Base-by-base conservation (phyloP, 805 yeast species). In the Metschnikowia continentalis region DNA sequence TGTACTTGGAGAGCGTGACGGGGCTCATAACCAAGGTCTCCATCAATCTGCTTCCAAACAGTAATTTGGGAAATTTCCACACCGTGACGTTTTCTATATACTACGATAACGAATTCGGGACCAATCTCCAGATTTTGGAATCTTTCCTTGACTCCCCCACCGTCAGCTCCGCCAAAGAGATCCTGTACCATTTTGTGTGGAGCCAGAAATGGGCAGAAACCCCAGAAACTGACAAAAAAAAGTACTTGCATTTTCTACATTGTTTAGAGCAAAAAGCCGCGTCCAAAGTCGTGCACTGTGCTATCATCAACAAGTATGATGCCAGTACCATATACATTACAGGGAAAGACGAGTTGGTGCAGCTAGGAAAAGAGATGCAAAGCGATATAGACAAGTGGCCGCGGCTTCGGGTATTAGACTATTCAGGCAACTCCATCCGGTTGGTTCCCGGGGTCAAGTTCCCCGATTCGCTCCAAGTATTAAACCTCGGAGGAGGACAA, bases 401-500 rank as follows among this genome's bases (percentile, higher is more conserved):
- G 5, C 64, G 67, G 50, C 58, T 74, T 17, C 56, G 59, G 32
- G 52, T 63, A 3, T 57, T 73, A 30, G 78, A 74, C 54, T 72
- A 68, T 51, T 70, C 73, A 7, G 68, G 66, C 39, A 71, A 70
- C 55, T 62, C 68, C 47, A 65, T 73, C 17, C 56, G 72, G 32
- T 61, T 66, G 42, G 60, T 72, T n/a, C 74, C 76, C 5, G 76
- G 74, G 2, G 69, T 73, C 17, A 62, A 58, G 38, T 64, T 74
- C 43, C 75, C 77, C 3, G 75, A 72, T 36, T 48, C 69, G 1
- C 54, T 74, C 35, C 71, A 70, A 52, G 64, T 66, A 3, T 54
- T 74, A 48, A 74, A 72, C 53, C 60, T 74, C 15, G 71, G 74
- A 20, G 77, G 77, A 19, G 70, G 76, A 3, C 60, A 61, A 48